Evolutionary conservation across 2,329 filamentous ascomycete genomes (phyloP).

Genomic region (Penicillium sp.): DNA sequence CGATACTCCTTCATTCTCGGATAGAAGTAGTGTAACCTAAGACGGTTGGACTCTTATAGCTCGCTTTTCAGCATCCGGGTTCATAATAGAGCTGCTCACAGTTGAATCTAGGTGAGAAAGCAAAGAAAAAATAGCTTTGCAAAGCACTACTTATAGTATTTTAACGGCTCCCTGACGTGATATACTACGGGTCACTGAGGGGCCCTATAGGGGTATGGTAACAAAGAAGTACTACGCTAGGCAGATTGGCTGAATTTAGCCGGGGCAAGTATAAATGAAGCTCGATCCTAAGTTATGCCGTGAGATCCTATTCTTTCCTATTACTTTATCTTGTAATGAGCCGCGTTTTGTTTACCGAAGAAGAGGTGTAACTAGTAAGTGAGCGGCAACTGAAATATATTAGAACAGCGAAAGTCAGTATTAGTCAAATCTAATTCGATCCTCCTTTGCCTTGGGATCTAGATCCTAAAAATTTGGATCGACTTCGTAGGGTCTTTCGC

Average conservation of each 20-base stretch:
- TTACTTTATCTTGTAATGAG: background rate
- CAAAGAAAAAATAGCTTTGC: too few relatives aligned
- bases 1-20: too few relatives aligned
- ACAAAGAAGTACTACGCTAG: background rate
- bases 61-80: too few relatives aligned
- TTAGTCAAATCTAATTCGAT: slow-evolving; percentile 26
- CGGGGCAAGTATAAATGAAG: background rate
- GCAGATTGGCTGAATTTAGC: background rate
- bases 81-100: too few relatives aligned
- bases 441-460: slow-evolving; percentile 17
- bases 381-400: slow-evolving; percentile 27
- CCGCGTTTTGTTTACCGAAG: slow-evolving; percentile 15
- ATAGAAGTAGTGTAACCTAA: too few relatives aligned
- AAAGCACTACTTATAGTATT: background rate
- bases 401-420: slow-evolving; percentile 25
- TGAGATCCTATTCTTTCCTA: background rate
- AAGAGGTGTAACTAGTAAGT: slow-evolving; percentile 15
- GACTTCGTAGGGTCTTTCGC: slow-evolving; percentile 23
- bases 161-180: background rate
- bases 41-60: too few relatives aligned
- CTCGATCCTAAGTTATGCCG: too few relatives aligned
- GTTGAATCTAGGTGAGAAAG: too few relatives aligned
- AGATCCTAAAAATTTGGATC: slow-evolving; percentile 24
- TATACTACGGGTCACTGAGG: background rate
- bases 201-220: background rate